Evolutionary conservation across 176 grass and related monocot species (phyloP), one percentile per base, ranked within the genome.

Genomic region (Phragmites australis): DNA sequence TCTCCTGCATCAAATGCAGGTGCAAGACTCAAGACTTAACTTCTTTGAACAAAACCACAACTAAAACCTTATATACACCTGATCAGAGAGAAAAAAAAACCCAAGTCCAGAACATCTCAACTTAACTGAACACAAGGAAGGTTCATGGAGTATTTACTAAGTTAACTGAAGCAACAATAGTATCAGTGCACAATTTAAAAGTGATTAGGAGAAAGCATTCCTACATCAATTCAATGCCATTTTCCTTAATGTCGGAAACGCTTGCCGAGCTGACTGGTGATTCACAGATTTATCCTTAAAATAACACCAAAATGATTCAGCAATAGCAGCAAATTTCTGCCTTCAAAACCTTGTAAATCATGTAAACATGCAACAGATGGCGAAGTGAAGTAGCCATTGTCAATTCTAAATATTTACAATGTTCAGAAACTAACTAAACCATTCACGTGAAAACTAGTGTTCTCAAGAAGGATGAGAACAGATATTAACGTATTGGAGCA

Each of bases 341-440:
- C 32, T 43, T 22, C 18, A 68, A 68, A 79, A 34, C 46, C 23
- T 31, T 15, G 10, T 5, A 40, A 73, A 27, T 45, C 58, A 16
- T 37, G 34, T 37, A 37, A 37, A 37, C 37, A 46, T 14, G 37
- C 26, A 59, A 77, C 25, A 54, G 9, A 53, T 25, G 26, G 23
- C 6, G 14, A 47, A 81, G 9, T n/a, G 51, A 85, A 89, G 63
- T 45, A 39, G 43, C 19, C 41, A 84, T 18, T 40, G 22, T 41
- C 63, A 85, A 9, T 72, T 77, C 15, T 57, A 22, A n/a, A 26
- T 89, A 85, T 77, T 89, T 47, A 89, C 78, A 85, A 58, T 48
- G 8, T 39, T 57, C 45, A 48, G 63, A 76, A 75, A 59, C 59
- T n/a, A n/a, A n/a, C n/a, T 49, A 64, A 57, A 49, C 16, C 55